phyloP scores from a whole-genome alignment of 805 yeast species.

The Pichia ethanolica region DNA sequence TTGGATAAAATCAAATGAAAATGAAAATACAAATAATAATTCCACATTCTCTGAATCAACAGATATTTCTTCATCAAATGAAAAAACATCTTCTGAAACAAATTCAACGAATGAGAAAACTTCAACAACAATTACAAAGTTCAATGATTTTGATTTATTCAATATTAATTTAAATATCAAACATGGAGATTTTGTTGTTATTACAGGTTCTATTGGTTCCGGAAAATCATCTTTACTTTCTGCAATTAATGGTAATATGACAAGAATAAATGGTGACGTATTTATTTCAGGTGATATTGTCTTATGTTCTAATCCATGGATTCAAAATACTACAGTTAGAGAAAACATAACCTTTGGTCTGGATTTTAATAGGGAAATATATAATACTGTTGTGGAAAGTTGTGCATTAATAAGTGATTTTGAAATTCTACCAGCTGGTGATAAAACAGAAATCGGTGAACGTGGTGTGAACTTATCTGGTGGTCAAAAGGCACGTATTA shows the following conservation, averaged over 20 bases:
- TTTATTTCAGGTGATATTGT: constrained; percentile 45
- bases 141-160: constrained; percentile 30
- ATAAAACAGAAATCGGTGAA: constrained; percentile 75
- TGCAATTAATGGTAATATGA: constrained; percentile 70
- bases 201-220: constrained; percentile 72
- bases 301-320: constrained; percentile 67
- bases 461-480: constrained; percentile 81
- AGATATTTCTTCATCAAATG: constrained; percentile 23
- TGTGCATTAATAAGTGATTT: constrained; percentile 67
- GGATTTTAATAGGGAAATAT: constrained; percentile 38
- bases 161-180: constrained; percentile 45
- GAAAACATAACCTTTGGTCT: constrained; percentile 68
- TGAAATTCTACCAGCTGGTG: constrained; percentile 65
- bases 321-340: constrained; percentile 70
- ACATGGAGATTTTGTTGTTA: constrained; percentile 62
- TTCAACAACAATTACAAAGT: no score
- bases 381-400: constrained; percentile 47
- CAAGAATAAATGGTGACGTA: constrained; percentile 44
- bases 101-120: neutral
- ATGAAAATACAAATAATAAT: no score
- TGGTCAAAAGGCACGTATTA: constrained; percentile 81
- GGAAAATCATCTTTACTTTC: constrained; percentile 69
- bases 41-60: no score
- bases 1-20: constrained; percentile 36
- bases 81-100: neutral